phyloP scores from a whole-genome alignment of 2,329 filamentous ascomycete species.

The Zelopaecilomyces penicillatus region DNA sequence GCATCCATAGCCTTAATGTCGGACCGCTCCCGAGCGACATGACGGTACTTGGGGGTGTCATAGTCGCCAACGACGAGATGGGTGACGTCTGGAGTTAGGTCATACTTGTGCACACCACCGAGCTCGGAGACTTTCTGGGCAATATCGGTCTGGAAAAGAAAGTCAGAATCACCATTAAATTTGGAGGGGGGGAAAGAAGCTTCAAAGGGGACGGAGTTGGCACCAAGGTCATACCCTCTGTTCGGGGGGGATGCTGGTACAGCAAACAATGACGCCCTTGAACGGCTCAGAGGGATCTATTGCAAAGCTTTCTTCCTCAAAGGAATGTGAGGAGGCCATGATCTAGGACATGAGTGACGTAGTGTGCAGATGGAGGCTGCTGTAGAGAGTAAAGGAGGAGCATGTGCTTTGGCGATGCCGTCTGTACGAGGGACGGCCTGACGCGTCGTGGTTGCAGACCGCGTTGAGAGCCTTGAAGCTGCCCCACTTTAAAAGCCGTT shows the following conservation, averaged over 20 bases:
- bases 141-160: conserved; percentile 39
- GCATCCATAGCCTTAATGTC: conserved; percentile 77
- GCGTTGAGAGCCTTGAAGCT: no score
- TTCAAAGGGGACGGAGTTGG: not conserved
- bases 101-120: conserved; percentile 79
- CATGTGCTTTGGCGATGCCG: no score
- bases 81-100: conserved; percentile 92
- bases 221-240: conserved; percentile 50
- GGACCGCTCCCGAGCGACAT: conserved; percentile 80
- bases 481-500: no score
- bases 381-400: no score
- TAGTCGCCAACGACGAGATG: conserved; percentile 87
- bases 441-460: no score
- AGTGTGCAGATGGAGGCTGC: not conserved
- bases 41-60: conserved; percentile 88
- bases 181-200: not conserved
- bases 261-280: conserved; percentile 70
- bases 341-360: conserved; percentile 3
- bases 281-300: conserved; percentile 57
- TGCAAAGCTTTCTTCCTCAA: conserved; percentile 19
- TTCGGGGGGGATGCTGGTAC: conserved; percentile 75
- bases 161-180: conserved; percentile 1
- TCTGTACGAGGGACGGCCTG: no score
- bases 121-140: conserved; percentile 64
- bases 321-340: conserved; percentile 21